phyloP scores from a whole-genome alignment of 2,329 filamentous ascomycete genomes.

The Cercospora brassicicola region DNA sequence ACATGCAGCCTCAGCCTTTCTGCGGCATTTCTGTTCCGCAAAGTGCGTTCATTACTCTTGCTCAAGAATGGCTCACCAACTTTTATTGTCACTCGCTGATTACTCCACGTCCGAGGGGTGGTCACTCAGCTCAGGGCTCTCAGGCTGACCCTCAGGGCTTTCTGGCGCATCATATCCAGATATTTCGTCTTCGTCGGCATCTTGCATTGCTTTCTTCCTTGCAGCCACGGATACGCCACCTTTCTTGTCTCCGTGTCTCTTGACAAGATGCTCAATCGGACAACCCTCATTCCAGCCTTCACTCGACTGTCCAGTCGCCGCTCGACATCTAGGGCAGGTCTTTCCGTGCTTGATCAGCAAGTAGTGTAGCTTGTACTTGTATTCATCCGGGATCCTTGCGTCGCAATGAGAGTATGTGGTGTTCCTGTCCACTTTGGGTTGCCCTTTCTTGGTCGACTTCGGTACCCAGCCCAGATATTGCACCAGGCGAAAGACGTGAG shows the following conservation, averaged over 20 bases:
- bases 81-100: conserved; percentile 36
- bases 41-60: not conserved
- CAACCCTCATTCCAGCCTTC: conserved; percentile 65
- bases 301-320: conserved; percentile 60
- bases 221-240: conserved; percentile 37
- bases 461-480: conserved; percentile 65
- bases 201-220: conserved; percentile 59
- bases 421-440: conserved; percentile 49
- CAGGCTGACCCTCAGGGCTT: conserved; percentile 7
- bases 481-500: conserved; percentile 64
- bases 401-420: conserved; percentile 62
- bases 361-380: conserved; percentile 64
- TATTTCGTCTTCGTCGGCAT: conserved; percentile 75
- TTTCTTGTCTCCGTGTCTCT: conserved; percentile 57
- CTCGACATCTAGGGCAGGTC: conserved; percentile 60
- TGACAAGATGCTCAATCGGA: conserved; percentile 64
- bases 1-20: not conserved
- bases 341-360: conserved; percentile 64
- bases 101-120: conserved; percentile 30
- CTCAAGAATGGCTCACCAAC: not conserved
- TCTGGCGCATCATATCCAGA: conserved; percentile 71
- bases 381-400: conserved; percentile 59
- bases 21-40: not conserved
- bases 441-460: conserved; percentile 44
- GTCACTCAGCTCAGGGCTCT: conserved; percentile 34